A percentile compares a stretch with the other conserved stretches of the same genome.
These are phyloP conservation scores for Kalmusia sp. DNA, from an alignment of 2,329 filamentous ascomycete genomes.

Conservation along the genomic window DNA sequence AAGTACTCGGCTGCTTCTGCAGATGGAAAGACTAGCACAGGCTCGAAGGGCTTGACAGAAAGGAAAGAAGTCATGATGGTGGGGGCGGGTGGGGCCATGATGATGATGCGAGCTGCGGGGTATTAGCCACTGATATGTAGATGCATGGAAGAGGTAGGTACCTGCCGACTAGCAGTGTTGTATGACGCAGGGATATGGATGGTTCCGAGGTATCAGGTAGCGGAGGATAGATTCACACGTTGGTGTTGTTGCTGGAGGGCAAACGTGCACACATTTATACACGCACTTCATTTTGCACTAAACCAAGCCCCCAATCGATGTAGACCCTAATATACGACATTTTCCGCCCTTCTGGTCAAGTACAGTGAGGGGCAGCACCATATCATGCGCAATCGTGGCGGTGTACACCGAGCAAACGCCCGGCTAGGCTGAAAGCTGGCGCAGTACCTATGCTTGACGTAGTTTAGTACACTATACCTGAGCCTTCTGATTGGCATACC, in stretches of 20 bases:
- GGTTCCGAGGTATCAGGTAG: not conserved
- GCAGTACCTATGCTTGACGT: too few relatives aligned
- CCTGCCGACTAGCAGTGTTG: not conserved
- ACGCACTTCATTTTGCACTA: not conserved
- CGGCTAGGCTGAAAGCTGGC: too few relatives aligned
- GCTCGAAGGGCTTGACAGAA: constrained; percentile 28
- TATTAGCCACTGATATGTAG: not conserved
- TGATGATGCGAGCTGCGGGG: not conserved
- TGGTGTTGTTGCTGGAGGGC: too few relatives aligned
- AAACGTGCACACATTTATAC: not conserved
- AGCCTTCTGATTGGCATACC: not conserved
- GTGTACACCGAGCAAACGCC: too few relatives aligned
- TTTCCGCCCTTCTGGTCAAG: not conserved
- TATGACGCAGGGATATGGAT: not conserved
- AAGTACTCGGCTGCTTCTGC: constrained; percentile 22
- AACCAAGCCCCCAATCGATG: not conserved
- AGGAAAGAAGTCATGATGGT: constrained; percentile 22
- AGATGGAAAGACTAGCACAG: constrained; percentile 27
- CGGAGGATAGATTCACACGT: not conserved
- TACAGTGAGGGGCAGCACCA: too few relatives aligned
- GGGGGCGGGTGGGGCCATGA: constrained; percentile 14
- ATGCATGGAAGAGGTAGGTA: too few relatives aligned
- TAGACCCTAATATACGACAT: not conserved
- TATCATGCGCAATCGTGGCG: too few relatives aligned
- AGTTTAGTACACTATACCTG: too few relatives aligned